A percentile compares a stretch with the other conserved stretches of the same genome.
phyloP scores from a whole-genome alignment of 495 filamentous ascomycete genomes.

The Tetracladium setigerum region DNA sequence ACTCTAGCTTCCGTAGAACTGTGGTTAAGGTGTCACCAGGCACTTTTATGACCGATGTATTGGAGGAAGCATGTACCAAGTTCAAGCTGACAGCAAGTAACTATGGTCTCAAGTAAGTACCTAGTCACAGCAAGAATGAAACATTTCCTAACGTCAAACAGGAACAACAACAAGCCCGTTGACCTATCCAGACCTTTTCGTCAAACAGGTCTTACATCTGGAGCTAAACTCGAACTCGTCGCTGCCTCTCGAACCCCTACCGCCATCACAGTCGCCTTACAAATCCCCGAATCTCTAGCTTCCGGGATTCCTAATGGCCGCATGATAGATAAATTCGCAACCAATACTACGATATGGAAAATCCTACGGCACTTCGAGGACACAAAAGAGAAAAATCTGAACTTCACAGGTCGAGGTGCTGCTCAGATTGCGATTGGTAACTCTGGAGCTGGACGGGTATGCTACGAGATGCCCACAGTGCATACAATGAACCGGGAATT shows the following conservation, averaged over 20 bases:
- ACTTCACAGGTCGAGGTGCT: slow-evolving; percentile 73
- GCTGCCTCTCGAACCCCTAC: slow-evolving; percentile 72
- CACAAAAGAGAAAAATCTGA: slow-evolving; percentile 48
- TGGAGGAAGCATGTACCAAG: slow-evolving; percentile 80
- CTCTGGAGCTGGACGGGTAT: slow-evolving; percentile 63
- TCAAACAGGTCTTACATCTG: slow-evolving; percentile 76
- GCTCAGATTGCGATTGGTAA: slow-evolving; percentile 45
- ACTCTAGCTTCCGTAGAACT: slow-evolving; percentile 61
- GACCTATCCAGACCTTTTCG: slow-evolving; percentile 79
- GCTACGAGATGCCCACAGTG: slow-evolving; percentile 80
- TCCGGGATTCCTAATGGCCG: slow-evolving; percentile 49
- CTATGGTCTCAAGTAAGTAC: slow-evolving; percentile 70
- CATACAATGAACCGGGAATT: slow-evolving; percentile 73
- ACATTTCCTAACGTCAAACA: slow-evolving; percentile 11
- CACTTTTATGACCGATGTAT: slow-evolving; percentile 72
- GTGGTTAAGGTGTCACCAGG: slow-evolving; percentile 78
- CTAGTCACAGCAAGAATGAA: not conserved
- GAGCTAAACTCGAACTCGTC: slow-evolving; percentile 91
- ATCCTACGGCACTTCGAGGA: slow-evolving; percentile 83
- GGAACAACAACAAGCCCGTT: slow-evolving; percentile 67
- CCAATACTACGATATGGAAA: slow-evolving; percentile 78
- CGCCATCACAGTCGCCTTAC: slow-evolving; percentile 76
- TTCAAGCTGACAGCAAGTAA: slow-evolving; percentile 62
- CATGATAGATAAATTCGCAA: slow-evolving; percentile 74
- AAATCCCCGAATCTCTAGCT: slow-evolving; percentile 63